phyloP scores from a whole-genome alignment of 495 filamentous ascomycete species.

The Venustampulla echinocandica region DNA sequence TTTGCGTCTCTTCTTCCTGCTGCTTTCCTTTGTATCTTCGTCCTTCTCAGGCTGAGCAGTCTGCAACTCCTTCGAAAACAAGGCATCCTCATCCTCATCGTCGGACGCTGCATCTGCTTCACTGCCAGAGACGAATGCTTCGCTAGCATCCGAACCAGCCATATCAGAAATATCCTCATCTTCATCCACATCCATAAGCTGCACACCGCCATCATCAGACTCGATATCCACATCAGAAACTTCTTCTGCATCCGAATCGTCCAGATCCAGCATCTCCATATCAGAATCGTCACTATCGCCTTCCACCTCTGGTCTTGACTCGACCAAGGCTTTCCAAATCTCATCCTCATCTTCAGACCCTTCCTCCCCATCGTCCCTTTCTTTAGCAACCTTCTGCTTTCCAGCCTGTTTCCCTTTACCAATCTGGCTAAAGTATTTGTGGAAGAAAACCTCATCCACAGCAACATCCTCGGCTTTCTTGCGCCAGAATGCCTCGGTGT shows the following conservation, averaged over 20 bases:
- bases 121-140: conserved; percentile 34
- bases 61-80: conserved; percentile 26
- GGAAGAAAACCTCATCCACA: conserved; percentile 95
- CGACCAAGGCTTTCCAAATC: conserved; percentile 90
- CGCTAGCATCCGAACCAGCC: conserved; percentile 1
- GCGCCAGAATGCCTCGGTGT: conserved; percentile 86
- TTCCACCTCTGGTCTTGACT: conserved; percentile 68
- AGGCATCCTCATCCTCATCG: conserved; percentile 31
- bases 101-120: conserved; percentile 32
- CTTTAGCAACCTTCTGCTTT: conserved; percentile 41
- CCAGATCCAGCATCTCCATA: conserved; percentile 56
- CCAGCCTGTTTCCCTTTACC: conserved; percentile 56
- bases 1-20: conserved; percentile 65
- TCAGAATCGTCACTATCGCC: conserved; percentile 50
- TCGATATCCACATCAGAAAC: conserved; percentile 34
- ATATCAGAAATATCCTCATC: conserved; percentile 28
- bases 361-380: conserved; percentile 23
- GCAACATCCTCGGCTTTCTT: conserved; percentile 77
- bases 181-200: conserved; percentile 40
- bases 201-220: conserved; percentile 38
- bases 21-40: conserved; percentile 33
- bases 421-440: conserved; percentile 81
- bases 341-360: conserved; percentile 54
- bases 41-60: conserved; percentile 18
- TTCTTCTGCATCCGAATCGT: conserved; percentile 43